Base-by-base conservation (phyloP, 176 grass and related monocot species). In the Oryza meyeriana region DNA sequence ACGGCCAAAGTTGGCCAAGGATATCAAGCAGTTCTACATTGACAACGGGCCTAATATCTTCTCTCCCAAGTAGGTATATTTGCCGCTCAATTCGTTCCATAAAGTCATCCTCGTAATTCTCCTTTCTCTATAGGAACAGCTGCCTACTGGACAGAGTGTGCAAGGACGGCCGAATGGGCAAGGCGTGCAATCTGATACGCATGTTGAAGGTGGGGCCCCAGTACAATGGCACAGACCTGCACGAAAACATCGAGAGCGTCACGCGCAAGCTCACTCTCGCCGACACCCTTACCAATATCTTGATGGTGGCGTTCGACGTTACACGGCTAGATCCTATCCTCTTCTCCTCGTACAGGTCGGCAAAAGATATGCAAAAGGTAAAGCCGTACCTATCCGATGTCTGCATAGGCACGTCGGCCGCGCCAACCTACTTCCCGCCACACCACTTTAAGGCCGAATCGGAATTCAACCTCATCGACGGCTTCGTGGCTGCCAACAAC, bases 401-500 rank as follows among this genome's bases (percentile, higher is more conserved):
- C 6, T 74, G 44, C 71, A 33, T n/a, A 3, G 71, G 1, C 45
- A n/a, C 71, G 16, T 22, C 71, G 71, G 71, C 71, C 8, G 71
- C 17, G 45, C 45, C 71, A 45, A 22, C 29, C 71, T 32, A 12
- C 42, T 74, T 74, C 18, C 8, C 3, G 1, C 7, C 28, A 18
- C 3, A 35, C 34, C 4, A 5, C 34, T 35, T 35, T 5, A 35
- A 3, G 4, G 34, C 34, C 34, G 34, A 0, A 33, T 29, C 47
- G 10, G 1, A 52, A 17, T 52, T 52, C 47, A 3, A 75, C 72
- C 72, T 57, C 9, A 1, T 58, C 18, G 72, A 57, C 18, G 47
- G 93, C 6, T 89, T 89, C 12, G 93, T 92, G 0, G 93, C 89
- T 2, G 93, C 89, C 8, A 94, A 94, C 74, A 94, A 94, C 74